These are phyloP conservation scores for Pleurotus citrinopileatus DNA, from an alignment of 768 basidiomycete genomes.

Conservation along the genomic window DNA sequence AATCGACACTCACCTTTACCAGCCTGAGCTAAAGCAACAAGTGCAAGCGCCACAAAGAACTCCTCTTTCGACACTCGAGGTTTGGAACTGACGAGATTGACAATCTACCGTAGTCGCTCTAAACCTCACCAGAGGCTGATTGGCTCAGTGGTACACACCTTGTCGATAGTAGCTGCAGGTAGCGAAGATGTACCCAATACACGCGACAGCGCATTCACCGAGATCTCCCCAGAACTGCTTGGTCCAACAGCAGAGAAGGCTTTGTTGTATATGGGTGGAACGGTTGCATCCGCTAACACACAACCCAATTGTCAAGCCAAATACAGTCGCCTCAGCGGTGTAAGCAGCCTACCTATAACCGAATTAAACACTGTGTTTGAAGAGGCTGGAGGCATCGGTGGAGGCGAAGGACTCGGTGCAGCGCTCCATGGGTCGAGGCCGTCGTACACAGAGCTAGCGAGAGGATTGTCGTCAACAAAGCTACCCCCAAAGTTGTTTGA, in stretches of 20 bases:
- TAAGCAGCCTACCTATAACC: constrained; percentile 55
- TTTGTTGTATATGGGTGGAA: constrained; percentile 73
- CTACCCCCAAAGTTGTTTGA: constrained; percentile 63
- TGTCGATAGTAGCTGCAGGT: constrained; percentile 81
- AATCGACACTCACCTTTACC: constrained; percentile 58
- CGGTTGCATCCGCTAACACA: constrained; percentile 67
- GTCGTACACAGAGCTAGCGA: constrained; percentile 72
- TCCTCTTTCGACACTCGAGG: constrained; percentile 83
- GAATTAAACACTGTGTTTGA: constrained; percentile 54
- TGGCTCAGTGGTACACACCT: too few species aligned
- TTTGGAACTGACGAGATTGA: constrained; percentile 81
- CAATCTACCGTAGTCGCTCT: constrained; percentile 55
- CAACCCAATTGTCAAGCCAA: not conserved
- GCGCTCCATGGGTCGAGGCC: constrained; percentile 81
- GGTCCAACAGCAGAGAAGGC: constrained; percentile 75
- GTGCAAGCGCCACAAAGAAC: constrained; percentile 87
- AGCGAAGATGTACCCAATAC: constrained; percentile 75
- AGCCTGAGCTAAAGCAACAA: constrained; percentile 83
- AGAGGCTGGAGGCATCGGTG: constrained; percentile 49
- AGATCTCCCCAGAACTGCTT: constrained; percentile 70
- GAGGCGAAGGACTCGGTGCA: constrained; percentile 68
- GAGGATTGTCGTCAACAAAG: constrained; percentile 76
- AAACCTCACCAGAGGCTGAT: too few species aligned
- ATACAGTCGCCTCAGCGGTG: not conserved
- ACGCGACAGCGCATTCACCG: constrained; percentile 79